Base-by-base conservation (phyloP, 208 protist genomes). In the Acanthamoeba culbertsoni region DNA sequence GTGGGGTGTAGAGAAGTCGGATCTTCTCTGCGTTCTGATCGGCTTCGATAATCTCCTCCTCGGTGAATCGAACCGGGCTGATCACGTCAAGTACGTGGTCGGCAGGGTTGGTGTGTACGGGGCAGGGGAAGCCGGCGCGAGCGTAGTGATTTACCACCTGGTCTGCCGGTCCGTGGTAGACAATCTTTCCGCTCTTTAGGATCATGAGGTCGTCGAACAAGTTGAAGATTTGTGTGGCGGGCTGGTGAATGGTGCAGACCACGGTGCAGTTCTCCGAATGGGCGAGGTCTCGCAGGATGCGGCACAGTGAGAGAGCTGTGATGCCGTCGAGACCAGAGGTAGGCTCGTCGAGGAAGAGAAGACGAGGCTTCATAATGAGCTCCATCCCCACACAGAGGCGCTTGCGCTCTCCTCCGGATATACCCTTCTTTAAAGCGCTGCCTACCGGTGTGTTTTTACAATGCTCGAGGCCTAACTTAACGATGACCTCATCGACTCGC, bases 391-490 rank as follows among this genome's bases (percentile, higher is more conserved):
- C 92, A 79, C 59, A 86, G 7, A 95, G 7, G 12, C 94, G 91
- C 92, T 95, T 95, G 46, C 86, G 82, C 79, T 95, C 94, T 28
- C 94, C 94, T 16, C 94, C 94, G 33, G 94, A 95, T 18, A 95
- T 46, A 42, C 94, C 94, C 55, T 91, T 82, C 65, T 31, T 77
- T 48, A 75, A 16, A 40, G 93, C 51, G 26, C 62, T 71, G 14
- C 94, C 94, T 6, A 95, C 91, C 2, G 28, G 14, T 26, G 94
- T 94, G 59, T 89, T 42, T 37, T 55, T 86, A 40, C 57, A 79
- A 18, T 62, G 28, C 16, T 31, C 40, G 26, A 95, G 86, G 42
- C 91, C 63, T 18, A 95, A 86, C n/a, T 86, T 86, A 31, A n/a
- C 6, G 35, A 95, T 62, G 28, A 94, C 46, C 14, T 43, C 73